These are phyloP conservation scores for Nemania serpens DNA, from an alignment of 2,329 filamentous ascomycete genomes.

Conservation along the genomic window DNA sequence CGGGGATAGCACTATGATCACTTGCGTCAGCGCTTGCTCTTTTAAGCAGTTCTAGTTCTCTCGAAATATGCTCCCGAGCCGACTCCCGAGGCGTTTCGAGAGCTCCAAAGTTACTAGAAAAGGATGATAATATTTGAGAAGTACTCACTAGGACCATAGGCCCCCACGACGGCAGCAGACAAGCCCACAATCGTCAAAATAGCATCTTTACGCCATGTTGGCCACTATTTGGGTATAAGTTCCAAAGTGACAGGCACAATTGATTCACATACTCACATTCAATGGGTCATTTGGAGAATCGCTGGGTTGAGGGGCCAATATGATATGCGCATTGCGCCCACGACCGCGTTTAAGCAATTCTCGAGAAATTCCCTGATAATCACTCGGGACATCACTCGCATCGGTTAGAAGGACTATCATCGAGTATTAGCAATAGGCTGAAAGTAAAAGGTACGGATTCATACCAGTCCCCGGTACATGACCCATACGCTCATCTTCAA, in stretches of 20 bases:
- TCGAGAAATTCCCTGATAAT: constrained; percentile 49
- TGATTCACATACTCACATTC: constrained; percentile 43
- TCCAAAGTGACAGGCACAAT: neutral
- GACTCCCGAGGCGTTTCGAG: no score
- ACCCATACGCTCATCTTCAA: constrained; percentile 51
- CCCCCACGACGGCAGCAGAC: constrained; percentile 44
- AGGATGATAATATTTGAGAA: no score
- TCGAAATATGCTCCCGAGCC: no score
- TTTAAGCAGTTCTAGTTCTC: no score
- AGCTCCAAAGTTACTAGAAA: no score
- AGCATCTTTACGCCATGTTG: constrained; percentile 46
- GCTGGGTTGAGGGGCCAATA: constrained; percentile 51
- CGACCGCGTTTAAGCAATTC: constrained; percentile 48
- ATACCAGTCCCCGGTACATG: constrained; percentile 54
- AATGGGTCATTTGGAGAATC: constrained; percentile 55
- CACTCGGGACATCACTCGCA: constrained; percentile 50
- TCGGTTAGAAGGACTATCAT: constrained; percentile 51
- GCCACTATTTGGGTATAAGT: constrained; percentile 48
- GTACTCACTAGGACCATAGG: constrained; percentile 43
- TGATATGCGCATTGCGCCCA: constrained; percentile 42
- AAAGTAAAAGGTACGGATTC: neutral
- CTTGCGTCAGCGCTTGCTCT: no score
- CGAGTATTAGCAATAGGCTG: constrained; percentile 22
- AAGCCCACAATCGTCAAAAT: constrained; percentile 46
- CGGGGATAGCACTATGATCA: constrained; percentile 46